Evolutionary conservation across 345 rosid genomes (phyloP).

Genomic region (Balakata baccata): DNA sequence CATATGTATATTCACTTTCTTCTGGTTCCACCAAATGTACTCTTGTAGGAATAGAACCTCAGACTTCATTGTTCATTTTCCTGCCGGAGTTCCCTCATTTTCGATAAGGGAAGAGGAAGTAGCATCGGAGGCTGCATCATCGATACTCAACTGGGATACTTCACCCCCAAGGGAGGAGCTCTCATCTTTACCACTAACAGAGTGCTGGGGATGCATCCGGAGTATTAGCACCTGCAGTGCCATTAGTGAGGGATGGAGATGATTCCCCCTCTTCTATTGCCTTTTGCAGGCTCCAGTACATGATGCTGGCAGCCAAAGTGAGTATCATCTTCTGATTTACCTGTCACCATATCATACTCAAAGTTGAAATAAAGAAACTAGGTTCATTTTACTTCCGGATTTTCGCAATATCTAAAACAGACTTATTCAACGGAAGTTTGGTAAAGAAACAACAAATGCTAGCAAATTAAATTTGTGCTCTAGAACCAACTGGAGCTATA

Average conservation of each 20-base stretch:
- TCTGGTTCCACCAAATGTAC: not conserved
- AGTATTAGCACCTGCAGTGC: conserved; percentile 35
- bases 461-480: not conserved
- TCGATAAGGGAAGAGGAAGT: conserved; percentile 49
- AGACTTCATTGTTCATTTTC: conserved; percentile 13
- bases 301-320: conserved; percentile 77
- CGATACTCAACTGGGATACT: conserved; percentile 48
- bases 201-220: conserved; percentile 62
- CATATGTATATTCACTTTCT: conserved; percentile 10
- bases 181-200: conserved; percentile 69
- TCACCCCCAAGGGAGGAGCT: conserved; percentile 59
- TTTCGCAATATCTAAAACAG: not conserved
- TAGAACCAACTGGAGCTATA: not conserved
- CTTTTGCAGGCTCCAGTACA: conserved; percentile 84
- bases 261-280: conserved; percentile 50
- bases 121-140: conserved; percentile 60
- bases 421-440: not conserved
- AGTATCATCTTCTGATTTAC: conserved; percentile 95
- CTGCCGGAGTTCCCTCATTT: conserved; percentile 37
- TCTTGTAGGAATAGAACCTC: not conserved
- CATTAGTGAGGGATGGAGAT: conserved; percentile 39
- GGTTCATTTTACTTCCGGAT: not conserved
- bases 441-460: not conserved
- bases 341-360: conserved; percentile 34
- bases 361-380: not conserved